phyloP scores from a whole-genome alignment of 2,329 filamentous ascomycete genomes.

The Aspergillus bombycis region DNA sequence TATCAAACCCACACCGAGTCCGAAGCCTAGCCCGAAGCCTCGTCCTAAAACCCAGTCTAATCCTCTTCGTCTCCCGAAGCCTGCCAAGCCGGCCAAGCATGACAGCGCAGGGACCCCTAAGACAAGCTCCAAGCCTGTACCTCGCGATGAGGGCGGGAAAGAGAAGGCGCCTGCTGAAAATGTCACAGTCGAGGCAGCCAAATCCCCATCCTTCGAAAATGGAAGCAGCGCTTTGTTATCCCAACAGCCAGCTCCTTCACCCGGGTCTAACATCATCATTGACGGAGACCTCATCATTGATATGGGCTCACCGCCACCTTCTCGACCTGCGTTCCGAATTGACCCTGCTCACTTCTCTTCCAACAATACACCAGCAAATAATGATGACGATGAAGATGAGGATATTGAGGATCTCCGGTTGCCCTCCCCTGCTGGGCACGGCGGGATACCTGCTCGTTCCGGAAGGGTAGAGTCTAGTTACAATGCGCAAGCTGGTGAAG shows the following conservation, averaged over 20 bases:
- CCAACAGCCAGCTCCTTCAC: constrained; percentile 37
- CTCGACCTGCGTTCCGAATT: constrained; percentile 41
- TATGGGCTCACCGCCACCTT: constrained; percentile 50
- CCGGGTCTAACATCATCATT: constrained; percentile 49
- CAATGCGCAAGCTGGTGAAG: constrained; percentile 29
- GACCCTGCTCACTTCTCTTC: constrained; percentile 48
- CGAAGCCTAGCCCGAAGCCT: constrained; percentile 31
- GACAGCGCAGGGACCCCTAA: constrained; percentile 22
- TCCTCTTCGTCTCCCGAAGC: constrained; percentile 36
- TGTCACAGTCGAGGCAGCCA: constrained; percentile 25
- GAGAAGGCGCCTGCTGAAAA: constrained; percentile 16
- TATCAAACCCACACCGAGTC: constrained; percentile 29
- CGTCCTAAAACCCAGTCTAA: constrained; percentile 36
- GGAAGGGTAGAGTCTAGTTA: constrained; percentile 19
- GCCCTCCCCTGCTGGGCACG: constrained; percentile 39
- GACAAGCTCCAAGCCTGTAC: constrained; percentile 26
- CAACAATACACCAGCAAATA: constrained; percentile 43
- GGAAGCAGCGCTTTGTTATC: constrained; percentile 34
- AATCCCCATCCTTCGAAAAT: constrained; percentile 37
- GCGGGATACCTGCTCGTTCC: constrained; percentile 17
- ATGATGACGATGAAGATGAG: constrained; percentile 42
- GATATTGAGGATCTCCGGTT: constrained; percentile 43
- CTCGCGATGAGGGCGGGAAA: constrained; percentile 18
- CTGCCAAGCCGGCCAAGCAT: constrained; percentile 24
- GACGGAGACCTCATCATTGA: constrained; percentile 53